Evolutionary conservation across 345 rosid species (phyloP).

Genomic region (Anastatica hierochuntica): DNA sequence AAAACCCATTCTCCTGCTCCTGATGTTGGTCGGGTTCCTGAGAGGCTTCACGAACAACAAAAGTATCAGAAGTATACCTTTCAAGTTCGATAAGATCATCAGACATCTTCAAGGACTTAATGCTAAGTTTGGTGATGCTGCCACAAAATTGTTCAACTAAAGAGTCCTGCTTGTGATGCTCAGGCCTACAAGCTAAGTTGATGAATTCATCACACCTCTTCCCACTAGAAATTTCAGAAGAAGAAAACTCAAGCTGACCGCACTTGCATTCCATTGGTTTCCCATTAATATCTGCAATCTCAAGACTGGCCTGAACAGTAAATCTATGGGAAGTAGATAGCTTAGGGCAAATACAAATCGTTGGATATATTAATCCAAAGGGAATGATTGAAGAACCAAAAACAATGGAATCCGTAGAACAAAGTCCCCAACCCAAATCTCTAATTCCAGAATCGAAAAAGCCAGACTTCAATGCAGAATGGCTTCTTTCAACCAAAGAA

Average conservation of each 20-base stretch:
- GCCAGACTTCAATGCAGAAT: constrained; percentile 22
- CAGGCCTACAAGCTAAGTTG: constrained; percentile 6
- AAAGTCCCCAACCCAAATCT: constrained; percentile 82
- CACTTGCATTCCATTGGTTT: constrained; percentile 75
- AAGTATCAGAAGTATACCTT: constrained; percentile 28
- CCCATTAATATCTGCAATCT: constrained; percentile 56
- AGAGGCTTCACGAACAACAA: constrained; percentile 38
- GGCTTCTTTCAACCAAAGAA: constrained; percentile 14
- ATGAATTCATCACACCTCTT: constrained; percentile 16
- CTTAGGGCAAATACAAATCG: constrained; percentile 35
- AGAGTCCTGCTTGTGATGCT: constrained; percentile 21
- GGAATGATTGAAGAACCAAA: constrained; percentile 57
- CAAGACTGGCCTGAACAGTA: constrained; percentile 45
- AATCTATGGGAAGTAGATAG: constrained; percentile 14
- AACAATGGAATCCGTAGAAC: constrained; percentile 56
- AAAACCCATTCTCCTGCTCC: constrained; percentile 35
- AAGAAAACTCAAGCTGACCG: constrained; percentile 49
- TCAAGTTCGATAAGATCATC: constrained; percentile 30
- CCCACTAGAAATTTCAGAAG: constrained; percentile 18
- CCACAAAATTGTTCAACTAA: constrained; percentile 24
- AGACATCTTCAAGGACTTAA: constrained; percentile 41
- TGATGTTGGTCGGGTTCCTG: constrained; percentile 23
- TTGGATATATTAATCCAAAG: constrained; percentile 77
- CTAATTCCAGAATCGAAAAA: constrained; percentile 40
- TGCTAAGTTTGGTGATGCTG: constrained; percentile 33